A percentile compares a stretch with the other conserved stretches of the same genome.
Evolutionary conservation across 257 asterid species (phyloP).

Genomic region (Lantana camara): DNA sequence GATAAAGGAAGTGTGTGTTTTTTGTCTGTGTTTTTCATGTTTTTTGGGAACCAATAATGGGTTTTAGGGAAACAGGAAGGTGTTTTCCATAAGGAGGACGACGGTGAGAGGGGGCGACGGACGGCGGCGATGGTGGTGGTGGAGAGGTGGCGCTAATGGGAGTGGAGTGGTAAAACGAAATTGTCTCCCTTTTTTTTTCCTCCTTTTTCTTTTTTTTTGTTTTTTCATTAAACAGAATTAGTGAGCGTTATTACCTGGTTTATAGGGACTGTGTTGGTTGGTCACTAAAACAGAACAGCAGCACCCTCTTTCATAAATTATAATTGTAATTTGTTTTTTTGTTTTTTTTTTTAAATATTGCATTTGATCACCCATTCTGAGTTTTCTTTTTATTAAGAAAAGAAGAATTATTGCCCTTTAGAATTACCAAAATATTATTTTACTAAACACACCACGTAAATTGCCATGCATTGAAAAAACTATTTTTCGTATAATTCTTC

Average conservation of each 20-base stretch:
- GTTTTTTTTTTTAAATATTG: too few species aligned
- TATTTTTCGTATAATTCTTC: too few species aligned
- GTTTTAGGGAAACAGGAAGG: slow-evolving; percentile 11
- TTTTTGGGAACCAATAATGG: neutral
- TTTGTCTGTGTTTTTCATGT: neutral
- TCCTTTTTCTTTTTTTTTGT: neutral
- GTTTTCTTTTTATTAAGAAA: too few species aligned
- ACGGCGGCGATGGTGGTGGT: slow-evolving; percentile 30
- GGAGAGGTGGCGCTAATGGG: neutral
- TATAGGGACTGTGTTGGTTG: slow-evolving; percentile 32
- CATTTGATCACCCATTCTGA: too few species aligned
- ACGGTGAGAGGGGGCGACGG: neutral
- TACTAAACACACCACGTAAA: too few species aligned
- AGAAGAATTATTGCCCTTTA: too few species aligned
- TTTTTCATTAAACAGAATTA: slow-evolving; percentile 22
- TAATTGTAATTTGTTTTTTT: too few species aligned
- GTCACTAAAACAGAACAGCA: slow-evolving; percentile 16
- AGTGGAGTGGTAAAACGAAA: slow-evolving; percentile 45
- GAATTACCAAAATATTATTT: too few species aligned
- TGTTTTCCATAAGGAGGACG: neutral
- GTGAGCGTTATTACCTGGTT: slow-evolving; percentile 44
- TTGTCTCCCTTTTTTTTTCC: slow-evolving; percentile 23
- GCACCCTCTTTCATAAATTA: too few species aligned
- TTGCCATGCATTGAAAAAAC: too few species aligned
- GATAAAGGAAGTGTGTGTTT: neutral